Percentiles rank a stretch among this genome's conserved stretches.
These are phyloP conservation scores for Hydnomerulius pinastri DNA, from an alignment of 768 basidiomycete species.

Conservation along the genomic window DNA sequence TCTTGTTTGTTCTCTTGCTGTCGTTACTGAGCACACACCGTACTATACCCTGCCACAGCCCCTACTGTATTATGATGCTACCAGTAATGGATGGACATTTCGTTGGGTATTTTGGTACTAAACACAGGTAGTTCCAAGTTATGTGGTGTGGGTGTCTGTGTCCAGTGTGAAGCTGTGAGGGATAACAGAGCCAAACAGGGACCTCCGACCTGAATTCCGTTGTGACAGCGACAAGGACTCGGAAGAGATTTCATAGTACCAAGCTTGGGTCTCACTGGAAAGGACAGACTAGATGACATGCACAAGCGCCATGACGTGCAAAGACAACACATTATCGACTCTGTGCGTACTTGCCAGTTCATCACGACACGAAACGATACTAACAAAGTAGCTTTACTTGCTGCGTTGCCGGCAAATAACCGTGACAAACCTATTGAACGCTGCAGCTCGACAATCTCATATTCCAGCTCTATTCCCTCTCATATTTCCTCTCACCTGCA, in stretches of 20 bases:
- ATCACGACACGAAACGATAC: constrained; percentile 5
- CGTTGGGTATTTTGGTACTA: neutral
- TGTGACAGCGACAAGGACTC: neutral
- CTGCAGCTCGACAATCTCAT: constrained; percentile 69
- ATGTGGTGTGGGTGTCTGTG: too few species aligned
- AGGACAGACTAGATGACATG: constrained; percentile 50
- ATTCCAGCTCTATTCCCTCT: constrained; percentile 73
- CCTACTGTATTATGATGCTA: neutral
- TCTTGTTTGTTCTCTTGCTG: neutral
- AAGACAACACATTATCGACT: constrained; percentile 68
- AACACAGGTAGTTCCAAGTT: too few species aligned
- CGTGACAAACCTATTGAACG: too few species aligned
- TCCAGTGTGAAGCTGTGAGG: neutral
- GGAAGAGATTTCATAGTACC: neutral
- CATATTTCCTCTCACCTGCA: constrained; percentile 76
- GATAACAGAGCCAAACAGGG: constrained; percentile 33
- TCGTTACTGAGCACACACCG: neutral
- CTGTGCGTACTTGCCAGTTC: constrained; percentile 44
- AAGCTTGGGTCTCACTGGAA: constrained; percentile 12
- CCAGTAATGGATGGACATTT: neutral
- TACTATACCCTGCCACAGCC: neutral
- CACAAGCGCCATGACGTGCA: constrained; percentile 64
- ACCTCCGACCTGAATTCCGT: constrained; percentile 5
- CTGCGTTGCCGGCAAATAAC: constrained; percentile 10
- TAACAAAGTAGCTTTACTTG: too few species aligned